Evolutionary conservation across 495 filamentous ascomycete genomes (phyloP), one percentile per base, ranked within the genome.

Genomic region (Daldinia grandis): DNA sequence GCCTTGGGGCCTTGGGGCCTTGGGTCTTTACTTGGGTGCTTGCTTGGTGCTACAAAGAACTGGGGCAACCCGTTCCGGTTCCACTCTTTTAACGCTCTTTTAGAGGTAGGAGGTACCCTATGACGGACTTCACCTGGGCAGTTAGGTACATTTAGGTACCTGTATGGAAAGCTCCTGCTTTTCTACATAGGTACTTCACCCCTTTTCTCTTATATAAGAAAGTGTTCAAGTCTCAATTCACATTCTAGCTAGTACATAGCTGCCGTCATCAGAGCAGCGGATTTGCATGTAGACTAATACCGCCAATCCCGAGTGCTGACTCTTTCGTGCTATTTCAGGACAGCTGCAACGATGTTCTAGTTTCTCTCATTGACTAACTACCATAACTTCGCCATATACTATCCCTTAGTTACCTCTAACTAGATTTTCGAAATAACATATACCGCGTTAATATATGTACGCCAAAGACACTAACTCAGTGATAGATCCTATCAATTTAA

Each of bases 61-160:
- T 47, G 42, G 42, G 42, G 42, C 42, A 47, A 12, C 42, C 42
- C 42, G 42, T 47, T 21, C 9, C 4, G 42, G 42, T 24, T 21
- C 42, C 42, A 47, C 42, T 47, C 42, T 47, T 47, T 47, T 47
- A 47, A 21, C 42, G n/a, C n/a, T n/a, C n/a, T n/a, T n/a, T n/a
- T 40, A 10, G 9, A 33, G 31, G 31, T 4, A 33, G 2, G 15
- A 44, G 40, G 40, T 44, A 44, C 42, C 42, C 9, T 47, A 47
- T 44, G 8, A 44, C 33, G 33, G 33, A 35, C 33, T 35, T 35
- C 3, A 35, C 33, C 31, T 33, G 9, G 10, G 31, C 31, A 17
- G 37, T 42, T 8, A 35, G 31, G 31, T 35, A 35, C 31, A 35
- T n/a, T n/a, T n/a, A n/a, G n/a, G n/a, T n/a, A n/a, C n/a, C n/a